Conservation (phyloP, 2,329 filamentous ascomycete genomes). For the Mariannaea elegans region DNA sequence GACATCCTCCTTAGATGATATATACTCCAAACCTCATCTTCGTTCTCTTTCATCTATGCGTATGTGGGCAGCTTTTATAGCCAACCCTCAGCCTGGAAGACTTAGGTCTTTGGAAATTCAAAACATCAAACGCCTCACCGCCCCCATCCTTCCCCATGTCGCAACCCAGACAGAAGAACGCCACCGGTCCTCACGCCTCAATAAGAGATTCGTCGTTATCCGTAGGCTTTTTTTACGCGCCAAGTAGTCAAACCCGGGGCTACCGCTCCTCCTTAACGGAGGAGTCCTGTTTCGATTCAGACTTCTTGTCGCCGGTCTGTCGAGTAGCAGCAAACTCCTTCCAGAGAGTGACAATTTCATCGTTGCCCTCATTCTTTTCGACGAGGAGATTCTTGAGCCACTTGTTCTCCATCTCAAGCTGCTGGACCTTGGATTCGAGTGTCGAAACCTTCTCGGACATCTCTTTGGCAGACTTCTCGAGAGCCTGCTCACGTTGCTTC, state of each 20-base stretch:
- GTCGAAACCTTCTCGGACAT: conserved; percentile 80
- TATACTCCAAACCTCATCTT: conserved; percentile 22
- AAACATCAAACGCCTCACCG: conserved; percentile 34
- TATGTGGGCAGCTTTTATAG: conserved; percentile 29
- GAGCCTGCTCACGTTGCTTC: conserved; percentile 90
- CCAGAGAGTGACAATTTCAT: conserved; percentile 60
- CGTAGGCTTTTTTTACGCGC: conserved; percentile 24
- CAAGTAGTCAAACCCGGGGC: conserved; percentile 11
- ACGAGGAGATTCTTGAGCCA: conserved; percentile 84
- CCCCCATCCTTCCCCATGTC: conserved; percentile 1
- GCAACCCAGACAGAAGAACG: conserved; percentile 38
- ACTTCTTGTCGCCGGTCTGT: conserved; percentile 45
- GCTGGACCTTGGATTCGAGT: conserved; percentile 76
- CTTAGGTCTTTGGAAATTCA: conserved; percentile 31
- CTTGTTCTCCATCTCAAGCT: conserved; percentile 85
- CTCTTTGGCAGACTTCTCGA: conserved; percentile 84
- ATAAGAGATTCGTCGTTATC: conserved; percentile 23
- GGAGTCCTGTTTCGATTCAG: conserved; percentile 38
- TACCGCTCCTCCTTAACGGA: conserved; percentile 40
- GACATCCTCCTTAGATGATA: not conserved
- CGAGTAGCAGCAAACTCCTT: conserved; percentile 57
- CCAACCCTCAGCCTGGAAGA: conserved; percentile 24
- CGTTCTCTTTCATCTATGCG: conserved; percentile 17
- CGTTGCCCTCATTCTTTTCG: conserved; percentile 77
- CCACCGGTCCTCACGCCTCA: conserved; percentile 27